Percentiles rank a stretch among this genome's conserved stretches.
These are phyloP conservation scores for Corynascus novoguineensis DNA, from an alignment of 495 filamentous ascomycete genomes.

Conservation along the genomic window DNA sequence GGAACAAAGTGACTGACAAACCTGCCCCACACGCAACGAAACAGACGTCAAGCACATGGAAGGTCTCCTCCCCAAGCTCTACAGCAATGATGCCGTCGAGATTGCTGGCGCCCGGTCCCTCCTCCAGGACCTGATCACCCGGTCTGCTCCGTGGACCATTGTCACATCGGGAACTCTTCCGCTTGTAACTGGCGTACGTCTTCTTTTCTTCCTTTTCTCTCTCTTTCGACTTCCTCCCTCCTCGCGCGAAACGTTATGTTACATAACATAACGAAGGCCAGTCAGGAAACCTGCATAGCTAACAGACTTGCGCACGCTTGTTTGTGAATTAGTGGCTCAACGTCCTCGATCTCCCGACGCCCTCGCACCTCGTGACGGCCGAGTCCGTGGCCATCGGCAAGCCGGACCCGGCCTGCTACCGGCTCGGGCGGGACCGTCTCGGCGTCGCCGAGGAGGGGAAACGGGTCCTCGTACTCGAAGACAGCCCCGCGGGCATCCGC, in stretches of 20 bases:
- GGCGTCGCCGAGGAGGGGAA: slow-evolving; percentile 39
- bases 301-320: too few species aligned
- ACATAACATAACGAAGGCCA: not conserved
- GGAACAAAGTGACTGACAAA: not conserved
- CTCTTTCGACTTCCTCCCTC: too few species aligned
- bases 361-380: slow-evolving; percentile 70
- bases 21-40: not conserved
- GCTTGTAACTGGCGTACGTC: slow-evolving; percentile 60
- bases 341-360: slow-evolving; percentile 66
- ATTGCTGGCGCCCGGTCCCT: slow-evolving; percentile 61
- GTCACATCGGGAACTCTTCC: slow-evolving; percentile 84
- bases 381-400: slow-evolving; percentile 85
- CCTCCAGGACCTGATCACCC: slow-evolving; percentile 36
- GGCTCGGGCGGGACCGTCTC: slow-evolving; percentile 61
- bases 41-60: slow-evolving; percentile 77
- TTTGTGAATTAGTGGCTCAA: slow-evolving; percentile 77
- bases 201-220: too few species aligned
- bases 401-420: slow-evolving; percentile 81
- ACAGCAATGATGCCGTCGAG: slow-evolving; percentile 72
- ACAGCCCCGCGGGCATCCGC: slow-evolving; percentile 84
- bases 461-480: slow-evolving; percentile 77
- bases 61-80: slow-evolving; percentile 65
- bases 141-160: slow-evolving; percentile 73
- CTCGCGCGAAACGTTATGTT: too few species aligned
- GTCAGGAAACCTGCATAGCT: too few species aligned